These are phyloP conservation scores for Berberis vulgaris DNA, from an alignment of 164 flowering plant species.

Conservation along the genomic window DNA sequence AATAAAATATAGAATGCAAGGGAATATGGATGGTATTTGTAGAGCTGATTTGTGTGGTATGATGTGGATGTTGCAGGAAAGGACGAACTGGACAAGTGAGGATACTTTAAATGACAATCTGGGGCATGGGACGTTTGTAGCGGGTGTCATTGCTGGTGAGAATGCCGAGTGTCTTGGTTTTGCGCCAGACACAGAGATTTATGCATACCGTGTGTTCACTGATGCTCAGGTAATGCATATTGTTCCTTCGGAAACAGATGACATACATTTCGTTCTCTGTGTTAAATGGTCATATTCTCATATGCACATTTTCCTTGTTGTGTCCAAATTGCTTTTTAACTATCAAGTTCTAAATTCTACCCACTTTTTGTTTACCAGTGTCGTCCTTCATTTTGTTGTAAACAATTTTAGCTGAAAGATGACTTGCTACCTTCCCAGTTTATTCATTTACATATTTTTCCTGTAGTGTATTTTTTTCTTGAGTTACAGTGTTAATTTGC, in stretches of 20 bases:
- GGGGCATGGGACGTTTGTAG: slow-evolving; percentile 99
- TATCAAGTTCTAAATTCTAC: too few species aligned
- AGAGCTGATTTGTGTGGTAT: neutral
- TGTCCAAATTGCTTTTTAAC: too few species aligned
- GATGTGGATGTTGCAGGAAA: slow-evolving; percentile 47
- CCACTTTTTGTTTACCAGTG: too few species aligned
- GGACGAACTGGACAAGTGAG: slow-evolving; percentile 97
- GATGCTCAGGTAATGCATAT: slow-evolving; percentile 94
- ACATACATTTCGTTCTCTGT: too few species aligned
- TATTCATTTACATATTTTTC: neutral
- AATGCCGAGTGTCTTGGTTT: slow-evolving; percentile 91
- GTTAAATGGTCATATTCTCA: too few species aligned
- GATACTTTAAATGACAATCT: slow-evolving; percentile 96
- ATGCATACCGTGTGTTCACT: slow-evolving; percentile 96
- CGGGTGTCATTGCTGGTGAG: slow-evolving; percentile 95
- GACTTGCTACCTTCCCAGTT: too few species aligned
- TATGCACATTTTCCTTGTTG: too few species aligned
- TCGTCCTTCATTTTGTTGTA: too few species aligned
- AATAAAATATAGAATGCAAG: neutral
- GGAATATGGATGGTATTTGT: neutral
- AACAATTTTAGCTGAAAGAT: too few species aligned
- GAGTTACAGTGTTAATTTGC: slow-evolving; percentile 2
- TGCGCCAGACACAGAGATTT: slow-evolving; percentile 96
- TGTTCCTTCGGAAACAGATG: slow-evolving; percentile 7
- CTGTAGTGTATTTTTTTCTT: neutral